Evolutionary conservation across 192 early-diverging fungal species (phyloP).

Genomic region (Backusella luteola): DNA sequence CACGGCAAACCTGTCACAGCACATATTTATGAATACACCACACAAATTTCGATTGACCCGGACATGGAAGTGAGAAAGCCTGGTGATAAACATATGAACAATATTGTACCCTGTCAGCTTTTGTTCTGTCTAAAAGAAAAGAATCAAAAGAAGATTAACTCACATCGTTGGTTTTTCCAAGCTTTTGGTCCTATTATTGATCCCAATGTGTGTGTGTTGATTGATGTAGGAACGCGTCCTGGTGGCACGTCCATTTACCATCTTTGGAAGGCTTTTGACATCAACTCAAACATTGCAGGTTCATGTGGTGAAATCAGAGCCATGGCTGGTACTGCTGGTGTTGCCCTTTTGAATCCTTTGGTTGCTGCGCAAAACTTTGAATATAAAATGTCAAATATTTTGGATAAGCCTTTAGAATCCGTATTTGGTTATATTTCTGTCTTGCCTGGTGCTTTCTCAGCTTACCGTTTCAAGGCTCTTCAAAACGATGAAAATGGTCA

Average conservation of each 20-base stretch:
- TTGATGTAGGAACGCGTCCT: slow-evolving; percentile 83
- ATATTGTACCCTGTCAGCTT: slow-evolving; percentile 72
- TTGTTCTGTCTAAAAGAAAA: slow-evolving; percentile 92
- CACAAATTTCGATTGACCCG: slow-evolving; percentile 71
- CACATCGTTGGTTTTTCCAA: slow-evolving; percentile 72
- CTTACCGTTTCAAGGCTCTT: slow-evolving; percentile 73
- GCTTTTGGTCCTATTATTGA: slow-evolving; percentile 58
- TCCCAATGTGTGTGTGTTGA: slow-evolving; percentile 59
- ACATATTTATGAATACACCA: slow-evolving; percentile 73
- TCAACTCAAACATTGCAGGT: slow-evolving; percentile 69
- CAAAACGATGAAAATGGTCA: slow-evolving; percentile 52
- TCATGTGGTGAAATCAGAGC: slow-evolving; percentile 84
- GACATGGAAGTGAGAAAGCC: slow-evolving; percentile 64
- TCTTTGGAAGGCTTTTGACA: slow-evolving; percentile 82
- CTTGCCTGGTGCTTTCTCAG: slow-evolving; percentile 80
- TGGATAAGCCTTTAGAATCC: slow-evolving; percentile 78
- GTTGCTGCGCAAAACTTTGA: slow-evolving; percentile 85
- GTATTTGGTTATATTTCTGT: slow-evolving; percentile 86
- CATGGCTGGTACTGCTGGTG: slow-evolving; percentile 48
- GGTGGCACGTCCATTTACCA: slow-evolving; percentile 67
- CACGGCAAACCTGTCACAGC: slow-evolving; percentile 66
- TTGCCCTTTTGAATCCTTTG: slow-evolving; percentile 64
- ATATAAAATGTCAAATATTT: slow-evolving; percentile 76
- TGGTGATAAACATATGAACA: slow-evolving; percentile 55
- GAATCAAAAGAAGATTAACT: slow-evolving; percentile 91